Conservation (phyloP, 306 rosid species). For the Crotalaria pallida region DNA sequence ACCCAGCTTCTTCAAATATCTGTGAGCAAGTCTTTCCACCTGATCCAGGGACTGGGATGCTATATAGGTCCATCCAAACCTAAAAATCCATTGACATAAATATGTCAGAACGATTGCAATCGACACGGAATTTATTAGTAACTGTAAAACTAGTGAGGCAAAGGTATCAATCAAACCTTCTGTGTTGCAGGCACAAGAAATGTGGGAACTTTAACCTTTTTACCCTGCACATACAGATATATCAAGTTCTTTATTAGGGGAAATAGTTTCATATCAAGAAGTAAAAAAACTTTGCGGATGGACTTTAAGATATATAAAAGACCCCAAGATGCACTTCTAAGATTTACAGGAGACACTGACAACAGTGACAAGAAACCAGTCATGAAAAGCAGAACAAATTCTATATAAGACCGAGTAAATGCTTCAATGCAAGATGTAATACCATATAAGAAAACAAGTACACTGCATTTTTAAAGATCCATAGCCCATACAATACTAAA, state of each 20-base stretch:
- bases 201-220: conserved; percentile 91
- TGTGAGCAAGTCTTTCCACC: conserved; percentile 98
- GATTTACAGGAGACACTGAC: neutral
- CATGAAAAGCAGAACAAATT: neutral
- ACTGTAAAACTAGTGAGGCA: neutral
- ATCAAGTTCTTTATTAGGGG: neutral
- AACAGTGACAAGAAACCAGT: neutral
- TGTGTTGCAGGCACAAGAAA: conserved; percentile 99
- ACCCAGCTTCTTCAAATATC: conserved; percentile 99
- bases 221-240: conserved; percentile 54
- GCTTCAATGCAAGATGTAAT: neutral
- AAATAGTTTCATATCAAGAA: neutral
- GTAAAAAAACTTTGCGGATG: neutral
- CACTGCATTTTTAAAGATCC: neutral
- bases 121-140: neutral
- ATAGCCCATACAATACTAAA: conserved; percentile 1
- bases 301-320: neutral
- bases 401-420: neutral
- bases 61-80: conserved; percentile 93
- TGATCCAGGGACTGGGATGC: conserved; percentile 78
- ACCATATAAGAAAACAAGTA: neutral
- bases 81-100: conserved; percentile 23
- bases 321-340: neutral
- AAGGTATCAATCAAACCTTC: conserved; percentile 57
- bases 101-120: conserved; percentile 3